Percentiles rank a stretch among this genome's conserved stretches.
These are phyloP conservation scores for Iberis amara DNA, from an alignment of 441 rosid genomes.

Conservation along the genomic window DNA sequence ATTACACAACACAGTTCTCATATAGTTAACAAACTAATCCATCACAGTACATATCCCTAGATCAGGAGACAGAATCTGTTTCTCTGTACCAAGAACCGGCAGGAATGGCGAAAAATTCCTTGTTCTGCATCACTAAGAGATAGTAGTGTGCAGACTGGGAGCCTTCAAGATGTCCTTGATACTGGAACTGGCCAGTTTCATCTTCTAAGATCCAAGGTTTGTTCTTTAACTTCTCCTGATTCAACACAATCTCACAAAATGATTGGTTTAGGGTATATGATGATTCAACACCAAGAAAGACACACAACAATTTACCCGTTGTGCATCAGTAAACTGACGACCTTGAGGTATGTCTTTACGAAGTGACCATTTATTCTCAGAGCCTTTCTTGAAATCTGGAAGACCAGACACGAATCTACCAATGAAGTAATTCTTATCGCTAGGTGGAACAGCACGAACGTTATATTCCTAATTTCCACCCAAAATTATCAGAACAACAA, in stretches of 20 bases:
- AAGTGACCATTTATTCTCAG: constrained; percentile 81
- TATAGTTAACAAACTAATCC: not conserved
- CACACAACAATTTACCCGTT: constrained; percentile 48
- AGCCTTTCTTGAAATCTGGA: constrained; percentile 70
- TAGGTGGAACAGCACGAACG: constrained; percentile 56
- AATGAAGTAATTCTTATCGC: constrained; percentile 79
- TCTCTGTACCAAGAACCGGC: constrained; percentile 84
- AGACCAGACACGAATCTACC: constrained; percentile 80
- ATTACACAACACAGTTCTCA: not conserved
- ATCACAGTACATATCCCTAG: no score
- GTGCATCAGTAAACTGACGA: constrained; percentile 67
- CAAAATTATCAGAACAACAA: not conserved
- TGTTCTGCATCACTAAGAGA: constrained; percentile 75
- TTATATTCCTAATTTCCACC: constrained; percentile 55
- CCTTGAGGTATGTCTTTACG: constrained; percentile 88
- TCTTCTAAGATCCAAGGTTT: constrained; percentile 91
- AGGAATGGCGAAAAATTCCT: constrained; percentile 82
- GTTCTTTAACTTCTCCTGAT: constrained; percentile 87
- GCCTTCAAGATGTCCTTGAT: constrained; percentile 88
- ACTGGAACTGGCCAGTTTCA: constrained; percentile 90
- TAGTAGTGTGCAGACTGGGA: constrained; percentile 90
- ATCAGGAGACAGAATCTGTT: no score
- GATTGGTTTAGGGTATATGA: not conserved
- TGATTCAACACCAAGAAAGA: constrained; percentile 5
- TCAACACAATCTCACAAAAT: not conserved